A percentile compares a stretch with the other conserved stretches of the same genome.
phyloP scores from a whole-genome alignment of 768 basidiomycete species.

The Pleurotus pulmonarius region DNA sequence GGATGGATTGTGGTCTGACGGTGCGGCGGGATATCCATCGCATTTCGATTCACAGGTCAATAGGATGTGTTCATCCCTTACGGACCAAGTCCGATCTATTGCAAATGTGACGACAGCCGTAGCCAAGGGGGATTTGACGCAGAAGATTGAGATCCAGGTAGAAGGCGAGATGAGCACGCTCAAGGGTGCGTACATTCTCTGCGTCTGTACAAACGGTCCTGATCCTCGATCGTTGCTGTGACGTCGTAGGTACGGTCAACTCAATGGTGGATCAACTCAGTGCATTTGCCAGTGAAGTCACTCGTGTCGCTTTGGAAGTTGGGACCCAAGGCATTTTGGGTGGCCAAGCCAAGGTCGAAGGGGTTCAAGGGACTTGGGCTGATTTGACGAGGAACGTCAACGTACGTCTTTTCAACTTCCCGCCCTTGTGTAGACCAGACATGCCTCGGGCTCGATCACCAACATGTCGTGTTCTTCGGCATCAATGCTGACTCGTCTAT shows the following conservation, averaged over 20 bases:
- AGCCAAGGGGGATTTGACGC: slow-evolving; percentile 85
- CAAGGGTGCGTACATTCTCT: slow-evolving; percentile 36
- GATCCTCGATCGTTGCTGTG: not conserved
- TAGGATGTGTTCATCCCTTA: slow-evolving; percentile 77
- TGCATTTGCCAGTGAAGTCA: slow-evolving; percentile 82
- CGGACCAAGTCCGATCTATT: slow-evolving; percentile 80
- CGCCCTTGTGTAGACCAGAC: too few relatives aligned
- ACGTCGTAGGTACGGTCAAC: slow-evolving; percentile 62
- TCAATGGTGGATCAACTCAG: slow-evolving; percentile 93
- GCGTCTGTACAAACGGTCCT: too few relatives aligned
- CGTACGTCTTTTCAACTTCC: slow-evolving; percentile 35
- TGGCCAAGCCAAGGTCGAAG: slow-evolving; percentile 86
- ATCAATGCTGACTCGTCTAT: too few relatives aligned
- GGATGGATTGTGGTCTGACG: not conserved
- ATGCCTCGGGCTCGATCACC: too few relatives aligned
- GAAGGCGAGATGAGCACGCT: slow-evolving; percentile 84
- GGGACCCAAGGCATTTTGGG: slow-evolving; percentile 90
- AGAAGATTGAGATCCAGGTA: slow-evolving; percentile 89
- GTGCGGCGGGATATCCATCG: not conserved
- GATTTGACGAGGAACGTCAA: slow-evolving; percentile 90
- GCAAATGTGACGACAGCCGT: slow-evolving; percentile 87
- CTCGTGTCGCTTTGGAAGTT: slow-evolving; percentile 82
- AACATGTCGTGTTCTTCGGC: too few relatives aligned
- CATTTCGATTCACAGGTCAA: slow-evolving; percentile 46
- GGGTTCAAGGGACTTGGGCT: slow-evolving; percentile 92